Percentiles rank a stretch among this genome's conserved stretches.
These are phyloP conservation scores for Zopfochytrium polystomum DNA, from an alignment of 371 early-diverging fungal genomes.

Conservation along the genomic window DNA sequence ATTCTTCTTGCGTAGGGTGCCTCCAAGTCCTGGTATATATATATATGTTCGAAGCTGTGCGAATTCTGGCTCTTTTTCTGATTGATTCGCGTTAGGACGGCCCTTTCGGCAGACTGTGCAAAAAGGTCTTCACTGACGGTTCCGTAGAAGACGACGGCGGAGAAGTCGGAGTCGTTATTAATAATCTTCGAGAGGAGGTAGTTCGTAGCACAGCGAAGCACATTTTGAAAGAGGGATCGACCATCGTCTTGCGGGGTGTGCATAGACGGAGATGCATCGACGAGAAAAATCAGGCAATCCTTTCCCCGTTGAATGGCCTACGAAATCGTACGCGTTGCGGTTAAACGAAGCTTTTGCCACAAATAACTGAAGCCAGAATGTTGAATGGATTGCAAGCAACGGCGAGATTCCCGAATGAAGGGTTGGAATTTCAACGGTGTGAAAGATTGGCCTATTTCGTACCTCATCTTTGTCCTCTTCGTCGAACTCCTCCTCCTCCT, in stretches of 20 bases:
- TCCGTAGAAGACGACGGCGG: slow-evolving; percentile 64
- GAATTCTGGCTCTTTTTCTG: slow-evolving; percentile 23
- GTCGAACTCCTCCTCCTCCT: too few species aligned
- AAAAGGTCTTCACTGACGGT: slow-evolving; percentile 34
- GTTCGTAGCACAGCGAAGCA: slow-evolving; percentile 47
- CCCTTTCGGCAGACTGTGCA: neutral
- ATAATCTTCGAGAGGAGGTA: slow-evolving; percentile 59
- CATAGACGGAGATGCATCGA: slow-evolving; percentile 65
- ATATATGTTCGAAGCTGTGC: slow-evolving; percentile 53
- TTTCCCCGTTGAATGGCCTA: slow-evolving; percentile 23
- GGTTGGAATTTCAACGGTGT: neutral
- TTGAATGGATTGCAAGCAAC: neutral
- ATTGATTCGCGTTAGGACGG: neutral
- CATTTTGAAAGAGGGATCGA: slow-evolving; percentile 48
- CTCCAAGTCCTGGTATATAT: slow-evolving; percentile 62
- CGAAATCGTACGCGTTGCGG: too few species aligned
- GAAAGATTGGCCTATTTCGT: slow-evolving; percentile 3
- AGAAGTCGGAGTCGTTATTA: slow-evolving; percentile 53
- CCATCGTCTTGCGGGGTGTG: slow-evolving; percentile 42
- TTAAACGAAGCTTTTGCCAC: too few species aligned
- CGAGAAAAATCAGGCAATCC: slow-evolving; percentile 63
- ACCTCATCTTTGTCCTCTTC: slow-evolving; percentile 12
- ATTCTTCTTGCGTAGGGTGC: slow-evolving; percentile 60
- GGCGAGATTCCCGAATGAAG: too few species aligned
- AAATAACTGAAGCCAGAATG: too few species aligned